Base-by-base conservation (phyloP, 1,139 yeast genomes). In the Taphrina deformans region DNA sequence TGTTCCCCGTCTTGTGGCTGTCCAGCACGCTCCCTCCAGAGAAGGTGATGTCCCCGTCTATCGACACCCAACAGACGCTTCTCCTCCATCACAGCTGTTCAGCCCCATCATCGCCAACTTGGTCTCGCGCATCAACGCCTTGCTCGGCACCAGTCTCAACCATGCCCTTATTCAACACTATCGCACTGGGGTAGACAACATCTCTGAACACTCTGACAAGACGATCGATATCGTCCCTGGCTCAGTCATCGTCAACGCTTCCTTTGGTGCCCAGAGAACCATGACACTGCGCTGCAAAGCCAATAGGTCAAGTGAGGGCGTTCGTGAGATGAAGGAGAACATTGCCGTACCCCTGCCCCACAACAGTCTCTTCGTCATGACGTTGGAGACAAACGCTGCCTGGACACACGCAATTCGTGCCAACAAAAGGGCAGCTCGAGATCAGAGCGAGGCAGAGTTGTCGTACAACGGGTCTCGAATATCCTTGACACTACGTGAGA, bases 121-220 rank as follows among this genome's bases (percentile, higher is more conserved):
- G 10, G 65, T 67, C 14, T 55, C 59, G 5, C 29, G 41, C 26
- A 62, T 66, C 38, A 55, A 63, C 23, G 53, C 55, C n/a, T 65
- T 59, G 16, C 52, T 59, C 31, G 61, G 62, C 35, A 59, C 53
- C 5, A 40, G 24, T n/a, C 46, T 70, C 23, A 70, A 70, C 50
- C 71, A 70, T 44, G 70, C 66, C 10, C 58, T 70, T 31, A 60
- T 70, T n/a, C 71, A 70, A 50, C 67, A 65, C 26, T 70, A 70
- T 53, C 65, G 71, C 3, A 41, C 63, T 12, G 70, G 71, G 31
- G 46, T 45, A 3, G 71, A 70, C 44, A 53, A 62, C 18, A 69
- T 70, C 40, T 68, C 71, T 10, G 71, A 70, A 58, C 71, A 70
- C 33, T 61, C 70, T 1, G 71, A 70, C 51, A 70, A 70, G 44